Evolutionary conservation across 1,284 basidiomycete species (phyloP), one percentile per base, ranked within the genome.

Genomic region (Cryptococcus sp.): DNA sequence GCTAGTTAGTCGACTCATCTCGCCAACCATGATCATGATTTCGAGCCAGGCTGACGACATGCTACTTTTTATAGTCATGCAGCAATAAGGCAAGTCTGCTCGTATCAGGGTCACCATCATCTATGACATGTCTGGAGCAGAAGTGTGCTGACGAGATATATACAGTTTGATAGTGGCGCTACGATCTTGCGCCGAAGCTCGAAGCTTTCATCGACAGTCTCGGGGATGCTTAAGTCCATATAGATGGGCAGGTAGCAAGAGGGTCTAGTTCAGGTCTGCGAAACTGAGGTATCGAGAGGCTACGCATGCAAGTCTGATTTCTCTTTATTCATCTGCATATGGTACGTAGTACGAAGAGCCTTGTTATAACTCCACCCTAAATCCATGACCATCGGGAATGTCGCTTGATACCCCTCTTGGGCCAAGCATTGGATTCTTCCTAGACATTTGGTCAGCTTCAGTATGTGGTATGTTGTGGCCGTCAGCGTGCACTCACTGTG

Each of bases 171-270:
- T 27, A 60, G 61, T 67, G 63, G 63, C 23, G 55, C 27, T 64
- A 62, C 55, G 60, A 64, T 41, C n/a, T 69, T 25, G 51, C 55
- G 13, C 67, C 67, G 16, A 65, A 65, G 53, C 39, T 69, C 16
- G 42, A 64, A 23, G 58, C 58, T n/a, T 64, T 64, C 55, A 63
- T 67, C 47, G 60, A 65, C 43, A 59, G 57, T 47, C 58, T 68
- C n/a, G 66, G 66, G 17, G 59, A 64, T 30, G 41, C 23, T 20
- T 53, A 6, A 42, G 4, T 10, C 3, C 30, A 35, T 35, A 8
- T 2, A 8, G 8, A 35, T 2, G 30, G 2, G 13, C 2, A 35
- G 30, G 30, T 13, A 5, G 30, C 30, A 10, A 35, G 30, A 35
- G 35, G 25, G 16, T 23, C 30, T 50, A 15, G 15, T n/a, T n/a